Conservation (phyloP, 805 yeast species). For the Huiozyma sinensis region DNA sequence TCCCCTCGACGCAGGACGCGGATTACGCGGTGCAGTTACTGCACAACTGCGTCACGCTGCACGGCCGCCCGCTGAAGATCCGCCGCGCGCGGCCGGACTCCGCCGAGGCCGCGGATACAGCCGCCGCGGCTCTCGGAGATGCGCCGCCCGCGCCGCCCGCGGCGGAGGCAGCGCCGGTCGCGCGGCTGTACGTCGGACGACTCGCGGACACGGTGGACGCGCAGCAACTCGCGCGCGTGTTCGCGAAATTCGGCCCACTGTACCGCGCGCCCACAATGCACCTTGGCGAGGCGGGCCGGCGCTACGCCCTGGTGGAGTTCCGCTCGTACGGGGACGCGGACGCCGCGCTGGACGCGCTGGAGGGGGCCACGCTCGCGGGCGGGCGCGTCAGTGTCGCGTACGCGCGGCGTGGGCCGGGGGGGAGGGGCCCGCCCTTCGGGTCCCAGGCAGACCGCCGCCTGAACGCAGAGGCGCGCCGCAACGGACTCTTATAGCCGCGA, state of each 20-base stretch:
- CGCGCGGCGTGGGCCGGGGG: slow-evolving; percentile 52
- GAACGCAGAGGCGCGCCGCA: slow-evolving; percentile 49
- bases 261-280: slow-evolving; percentile 34
- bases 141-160: too few relatives aligned
- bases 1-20: slow-evolving; percentile 47
- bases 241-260: slow-evolving; percentile 59
- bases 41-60: slow-evolving; percentile 44
- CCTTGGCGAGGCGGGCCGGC: slow-evolving; percentile 31
- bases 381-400: slow-evolving; percentile 50
- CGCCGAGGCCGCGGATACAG: slow-evolving; percentile 7
- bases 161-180: slow-evolving; percentile 50
- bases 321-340: slow-evolving; percentile 61
- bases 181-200: slow-evolving; percentile 59
- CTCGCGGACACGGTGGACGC: slow-evolving; percentile 59
- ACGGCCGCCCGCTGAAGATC: slow-evolving; percentile 49
- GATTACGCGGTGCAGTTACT: slow-evolving; percentile 56
- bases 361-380: slow-evolving; percentile 62
- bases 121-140: slow-evolving; percentile 10
- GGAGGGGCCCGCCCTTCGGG: slow-evolving; percentile 53
- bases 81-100: slow-evolving; percentile 20
- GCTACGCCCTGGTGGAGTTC: slow-evolving; percentile 58
- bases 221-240: slow-evolving; percentile 36
- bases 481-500: slow-evolving; percentile 11
- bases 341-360: slow-evolving; percentile 55
- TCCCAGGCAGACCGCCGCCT: slow-evolving; percentile 63